Conservation (phyloP, 1,284 basidiomycete genomes). For the Cryptococcus sp. region DNA sequence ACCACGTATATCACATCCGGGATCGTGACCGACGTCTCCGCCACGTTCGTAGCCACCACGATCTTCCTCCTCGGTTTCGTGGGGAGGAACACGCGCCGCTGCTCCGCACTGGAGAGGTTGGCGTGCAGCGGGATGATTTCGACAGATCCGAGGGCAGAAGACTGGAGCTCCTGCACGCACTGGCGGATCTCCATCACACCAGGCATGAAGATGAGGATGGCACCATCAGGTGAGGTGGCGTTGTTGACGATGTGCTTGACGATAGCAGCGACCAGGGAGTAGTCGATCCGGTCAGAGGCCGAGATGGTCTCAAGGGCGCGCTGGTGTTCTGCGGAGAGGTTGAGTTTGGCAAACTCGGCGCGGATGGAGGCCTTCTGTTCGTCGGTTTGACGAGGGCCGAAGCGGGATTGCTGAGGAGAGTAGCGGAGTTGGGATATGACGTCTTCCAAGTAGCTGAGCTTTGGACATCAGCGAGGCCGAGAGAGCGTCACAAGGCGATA, state of each 20-base stretch:
- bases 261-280: conserved; percentile 67
- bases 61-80: conserved; percentile 71
- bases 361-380: conserved; percentile 56
- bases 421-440: conserved; percentile 60
- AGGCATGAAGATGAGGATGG: conserved; percentile 81
- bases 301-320: conserved; percentile 62
- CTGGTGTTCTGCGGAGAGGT: conserved; percentile 58
- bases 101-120: conserved; percentile 80
- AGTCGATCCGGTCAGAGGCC: conserved; percentile 68
- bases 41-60: conserved; percentile 82
- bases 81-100: conserved; percentile 75
- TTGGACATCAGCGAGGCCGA: conserved; percentile 1
- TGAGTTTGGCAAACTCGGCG: conserved; percentile 55
- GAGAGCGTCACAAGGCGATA: background rate
- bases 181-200: conserved; percentile 84
- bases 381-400: conserved; percentile 54
- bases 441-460: conserved; percentile 74
- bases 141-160: conserved; percentile 51
- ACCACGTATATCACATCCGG: conserved; percentile 84
- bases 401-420: conserved; percentile 43
- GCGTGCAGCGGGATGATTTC: conserved; percentile 82
- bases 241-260: conserved; percentile 64
- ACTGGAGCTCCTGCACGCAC: conserved; percentile 67
- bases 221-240: conserved; percentile 54
- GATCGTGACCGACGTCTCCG: conserved; percentile 88